Conservation (phyloP, 225 moss, liverwort and hornwort species). For the Physcomitrellopsis africana region DNA sequence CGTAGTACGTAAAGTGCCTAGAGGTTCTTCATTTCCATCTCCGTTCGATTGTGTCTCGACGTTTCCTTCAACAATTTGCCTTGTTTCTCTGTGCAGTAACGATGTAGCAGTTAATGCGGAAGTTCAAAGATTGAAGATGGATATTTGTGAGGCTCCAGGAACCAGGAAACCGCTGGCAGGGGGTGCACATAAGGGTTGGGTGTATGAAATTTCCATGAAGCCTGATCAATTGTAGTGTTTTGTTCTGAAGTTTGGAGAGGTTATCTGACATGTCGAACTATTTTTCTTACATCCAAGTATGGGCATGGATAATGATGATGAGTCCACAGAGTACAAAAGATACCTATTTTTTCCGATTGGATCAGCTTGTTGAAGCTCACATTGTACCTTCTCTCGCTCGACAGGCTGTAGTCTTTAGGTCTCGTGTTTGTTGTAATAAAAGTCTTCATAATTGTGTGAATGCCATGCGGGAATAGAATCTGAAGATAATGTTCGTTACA, state of each 20-base stretch:
- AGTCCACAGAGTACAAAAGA: too few relatives aligned
- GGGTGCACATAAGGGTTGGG: conserved; percentile 78
- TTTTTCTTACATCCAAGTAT: conserved; percentile 9
- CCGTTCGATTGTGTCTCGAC: not conserved
- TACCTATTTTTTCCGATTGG: too few relatives aligned
- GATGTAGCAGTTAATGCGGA: conserved; percentile 63
- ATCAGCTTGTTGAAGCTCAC: too few relatives aligned
- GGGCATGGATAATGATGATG: conserved; percentile 4
- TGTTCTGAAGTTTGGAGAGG: not conserved
- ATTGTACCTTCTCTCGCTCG: too few relatives aligned
- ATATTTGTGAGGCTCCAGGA: conserved; percentile 64
- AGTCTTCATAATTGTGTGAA: too few relatives aligned
- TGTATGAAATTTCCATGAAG: conserved; percentile 66
- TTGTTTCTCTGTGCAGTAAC: conserved; percentile 60
- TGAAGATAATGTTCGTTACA: too few relatives aligned
- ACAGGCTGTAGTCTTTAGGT: too few relatives aligned
- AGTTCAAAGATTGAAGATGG: conserved; percentile 63
- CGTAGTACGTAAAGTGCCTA: not conserved
- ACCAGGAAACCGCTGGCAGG: conserved; percentile 67
- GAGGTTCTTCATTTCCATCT: not conserved
- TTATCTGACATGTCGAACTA: not conserved
- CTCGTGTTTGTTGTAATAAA: too few relatives aligned
- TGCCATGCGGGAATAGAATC: too few relatives aligned
- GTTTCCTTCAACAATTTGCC: not conserved
- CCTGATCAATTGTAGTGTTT: conserved; percentile 9